A percentile compares a stretch with the other conserved stretches of the same genome.
These are phyloP conservation scores for Suzukiozyma palmioleophila DNA, from an alignment of 1,139 yeast species.

Conservation along the genomic window DNA sequence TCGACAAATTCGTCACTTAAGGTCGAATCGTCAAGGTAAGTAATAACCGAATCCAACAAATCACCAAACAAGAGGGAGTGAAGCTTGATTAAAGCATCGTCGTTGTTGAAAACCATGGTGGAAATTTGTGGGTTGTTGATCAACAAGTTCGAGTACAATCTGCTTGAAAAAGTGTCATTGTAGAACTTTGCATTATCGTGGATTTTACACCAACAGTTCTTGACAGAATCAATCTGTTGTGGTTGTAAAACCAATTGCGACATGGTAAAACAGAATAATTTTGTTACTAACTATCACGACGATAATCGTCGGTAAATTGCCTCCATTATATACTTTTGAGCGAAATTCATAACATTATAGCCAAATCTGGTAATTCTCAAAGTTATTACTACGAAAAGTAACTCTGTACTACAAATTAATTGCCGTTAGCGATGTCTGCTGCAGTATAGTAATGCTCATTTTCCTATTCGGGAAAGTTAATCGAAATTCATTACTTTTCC, in stretches of 20 bases:
- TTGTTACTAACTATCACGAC: neutral
- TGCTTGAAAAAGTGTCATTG: slow-evolving; percentile 24
- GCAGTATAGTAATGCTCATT: neutral
- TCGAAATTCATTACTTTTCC: neutral
- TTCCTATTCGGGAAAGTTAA: neutral
- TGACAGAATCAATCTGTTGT: slow-evolving; percentile 13
- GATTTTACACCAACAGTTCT: slow-evolving; percentile 30
- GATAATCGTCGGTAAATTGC: too few species aligned
- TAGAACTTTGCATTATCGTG: slow-evolving; percentile 26
- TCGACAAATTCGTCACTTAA: slow-evolving; percentile 32
- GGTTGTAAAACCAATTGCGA: slow-evolving; percentile 10
- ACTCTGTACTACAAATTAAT: neutral
- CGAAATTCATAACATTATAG: neutral
- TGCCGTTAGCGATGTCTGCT: too few species aligned
- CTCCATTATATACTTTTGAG: too few species aligned
- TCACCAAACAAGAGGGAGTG: slow-evolving; percentile 36
- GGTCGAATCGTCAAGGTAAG: slow-evolving; percentile 25
- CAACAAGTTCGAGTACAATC: slow-evolving; percentile 32
- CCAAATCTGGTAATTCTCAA: neutral
- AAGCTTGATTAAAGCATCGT: slow-evolving; percentile 18
- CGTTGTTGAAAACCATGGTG: slow-evolving; percentile 21
- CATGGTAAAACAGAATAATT: slow-evolving; percentile 6
- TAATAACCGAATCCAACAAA: slow-evolving; percentile 29
- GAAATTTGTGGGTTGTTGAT: slow-evolving; percentile 24
- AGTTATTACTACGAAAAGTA: neutral